These are phyloP conservation scores for Ophiostoma sp. DNA, from an alignment of 2,329 filamentous ascomycete species.

Conservation along the genomic window DNA sequence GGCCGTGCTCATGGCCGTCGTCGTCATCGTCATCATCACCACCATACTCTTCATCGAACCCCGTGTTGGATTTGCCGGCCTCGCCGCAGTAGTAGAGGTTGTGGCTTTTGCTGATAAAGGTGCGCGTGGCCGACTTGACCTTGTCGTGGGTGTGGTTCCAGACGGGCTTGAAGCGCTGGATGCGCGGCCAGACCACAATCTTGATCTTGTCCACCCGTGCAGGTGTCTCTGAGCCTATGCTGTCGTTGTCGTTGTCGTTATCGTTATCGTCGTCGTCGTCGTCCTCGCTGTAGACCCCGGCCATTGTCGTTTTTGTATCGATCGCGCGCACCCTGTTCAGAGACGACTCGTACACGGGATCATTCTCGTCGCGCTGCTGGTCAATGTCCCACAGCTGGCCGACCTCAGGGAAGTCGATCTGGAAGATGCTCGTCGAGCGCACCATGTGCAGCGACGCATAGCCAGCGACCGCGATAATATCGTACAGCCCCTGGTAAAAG, in stretches of 20 bases:
- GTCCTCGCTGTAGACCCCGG: neutral
- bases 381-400: conserved; percentile 25
- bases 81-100: conserved; percentile 33
- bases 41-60: neutral
- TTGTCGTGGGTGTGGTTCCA: conserved; percentile 17
- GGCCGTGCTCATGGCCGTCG: neutral
- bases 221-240: neutral
- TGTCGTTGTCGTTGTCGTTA: neutral
- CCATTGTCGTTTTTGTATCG: neutral
- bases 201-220: conserved; percentile 32
- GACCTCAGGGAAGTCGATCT: conserved; percentile 29
- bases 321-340: neutral
- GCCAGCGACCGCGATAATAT: conserved; percentile 33
- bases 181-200: conserved; percentile 32
- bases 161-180: conserved; percentile 31
- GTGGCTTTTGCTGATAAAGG: conserved; percentile 29
- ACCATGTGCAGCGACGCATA: conserved; percentile 34
- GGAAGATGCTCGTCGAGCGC: conserved; percentile 33
- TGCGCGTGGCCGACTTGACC: conserved; percentile 26
- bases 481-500: conserved; percentile 34
- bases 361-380: neutral
- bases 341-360: conserved; percentile 21
- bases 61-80: neutral
- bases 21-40: neutral
- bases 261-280: neutral